Conservation (phyloP, 2,329 filamentous ascomycete genomes). For the Trichoderma brevicompactum region DNA sequence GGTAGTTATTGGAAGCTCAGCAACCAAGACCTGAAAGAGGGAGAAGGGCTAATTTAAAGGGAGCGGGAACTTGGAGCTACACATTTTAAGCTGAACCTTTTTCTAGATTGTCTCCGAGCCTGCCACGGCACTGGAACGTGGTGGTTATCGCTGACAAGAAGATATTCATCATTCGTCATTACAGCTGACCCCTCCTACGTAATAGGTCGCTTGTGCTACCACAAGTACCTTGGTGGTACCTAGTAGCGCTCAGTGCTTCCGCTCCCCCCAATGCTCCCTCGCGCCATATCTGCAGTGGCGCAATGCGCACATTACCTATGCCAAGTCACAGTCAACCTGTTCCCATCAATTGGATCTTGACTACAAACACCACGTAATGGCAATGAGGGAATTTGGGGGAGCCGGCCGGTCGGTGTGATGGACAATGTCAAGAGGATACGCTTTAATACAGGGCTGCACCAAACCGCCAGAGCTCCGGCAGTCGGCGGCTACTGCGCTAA, state of each 20-base stretch:
- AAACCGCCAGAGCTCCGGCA: slow-evolving; percentile 17
- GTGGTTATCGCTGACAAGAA: neutral
- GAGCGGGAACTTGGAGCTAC: neutral
- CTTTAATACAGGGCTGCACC: slow-evolving; percentile 5
- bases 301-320: neutral
- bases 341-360: slow-evolving; percentile 1
- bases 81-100: neutral
- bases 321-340: neutral
- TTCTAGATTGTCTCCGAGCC: neutral
- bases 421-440: neutral
- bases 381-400: slow-evolving; percentile 21
- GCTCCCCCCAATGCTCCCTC: neutral
- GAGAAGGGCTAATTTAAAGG: neutral
- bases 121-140: neutral
- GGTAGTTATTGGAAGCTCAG: neutral
- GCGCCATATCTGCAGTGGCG: slow-evolving; percentile 5
- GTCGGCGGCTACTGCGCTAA: slow-evolving; percentile 23
- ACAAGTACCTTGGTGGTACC: neutral
- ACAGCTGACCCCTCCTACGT: slow-evolving; percentile 25
- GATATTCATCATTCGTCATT: slow-evolving; percentile 20
- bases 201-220: slow-evolving; percentile 6
- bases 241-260: neutral
- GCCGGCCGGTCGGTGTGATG: neutral
- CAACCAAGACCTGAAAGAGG: neutral
- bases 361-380: slow-evolving; percentile 27